Percentiles rank a stretch among this genome's conserved stretches.
phyloP scores from a whole-genome alignment of 371 early-diverging fungal genomes.

The Mucor mucedo region DNA sequence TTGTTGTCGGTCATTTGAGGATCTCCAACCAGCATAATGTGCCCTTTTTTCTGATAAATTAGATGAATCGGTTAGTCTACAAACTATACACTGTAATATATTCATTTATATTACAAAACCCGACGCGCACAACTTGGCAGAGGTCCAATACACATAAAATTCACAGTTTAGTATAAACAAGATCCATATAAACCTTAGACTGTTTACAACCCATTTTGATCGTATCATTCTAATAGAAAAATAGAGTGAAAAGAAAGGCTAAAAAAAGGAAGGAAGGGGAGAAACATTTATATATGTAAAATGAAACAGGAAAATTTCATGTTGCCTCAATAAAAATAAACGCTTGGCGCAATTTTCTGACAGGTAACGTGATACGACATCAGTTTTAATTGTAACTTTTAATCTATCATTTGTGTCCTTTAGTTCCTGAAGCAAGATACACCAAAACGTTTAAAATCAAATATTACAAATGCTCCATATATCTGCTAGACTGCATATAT shows the following conservation, averaged over 20 bases:
- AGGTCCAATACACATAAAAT: constrained; percentile 9
- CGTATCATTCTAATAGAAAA: not conserved
- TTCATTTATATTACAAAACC: not conserved
- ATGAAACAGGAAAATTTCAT: too few species aligned
- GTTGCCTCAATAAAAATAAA: too few species aligned
- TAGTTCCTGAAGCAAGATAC: too few species aligned
- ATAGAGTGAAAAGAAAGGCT: not conserved
- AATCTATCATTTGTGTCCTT: too few species aligned
- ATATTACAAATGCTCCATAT: too few species aligned
- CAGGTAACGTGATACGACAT: constrained; percentile 12
- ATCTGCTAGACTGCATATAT: not conserved
- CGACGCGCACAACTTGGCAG: constrained; percentile 10
- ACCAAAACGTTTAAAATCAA: too few species aligned
- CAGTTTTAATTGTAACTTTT: too few species aligned
- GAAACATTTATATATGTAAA: too few species aligned
- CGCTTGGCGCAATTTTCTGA: constrained; percentile 1
- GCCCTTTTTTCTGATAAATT: not conserved
- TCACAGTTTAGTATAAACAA: constrained; percentile 17
- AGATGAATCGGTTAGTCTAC: not conserved
- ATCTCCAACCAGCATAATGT: constrained; percentile 73
- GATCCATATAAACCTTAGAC: constrained; percentile 19
- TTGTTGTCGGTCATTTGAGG: constrained; percentile 92
- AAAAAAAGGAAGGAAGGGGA: not conserved
- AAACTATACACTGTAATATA: not conserved
- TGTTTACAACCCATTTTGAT: constrained; percentile 9